phyloP scores from a whole-genome alignment of 1,284 basidiomycete species.

The Flammula alnicola region DNA sequence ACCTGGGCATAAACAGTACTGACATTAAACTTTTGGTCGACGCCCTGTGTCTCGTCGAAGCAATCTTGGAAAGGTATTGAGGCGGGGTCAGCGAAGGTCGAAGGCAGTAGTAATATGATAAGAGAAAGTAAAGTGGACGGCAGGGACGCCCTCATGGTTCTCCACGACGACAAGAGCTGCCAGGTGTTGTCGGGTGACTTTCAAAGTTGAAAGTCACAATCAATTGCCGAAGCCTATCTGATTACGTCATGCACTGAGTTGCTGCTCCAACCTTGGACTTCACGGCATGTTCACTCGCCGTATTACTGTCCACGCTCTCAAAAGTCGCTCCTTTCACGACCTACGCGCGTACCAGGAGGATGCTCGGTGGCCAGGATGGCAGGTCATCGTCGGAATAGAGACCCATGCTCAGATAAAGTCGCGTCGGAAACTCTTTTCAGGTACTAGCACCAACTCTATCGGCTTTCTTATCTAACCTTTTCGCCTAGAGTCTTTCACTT shows the following conservation, averaged over 20 bases:
- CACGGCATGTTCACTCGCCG: constrained; percentile 28
- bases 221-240: background rate
- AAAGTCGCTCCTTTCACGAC: constrained; percentile 34
- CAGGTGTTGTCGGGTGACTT: constrained; percentile 3
- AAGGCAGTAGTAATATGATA: constrained; percentile 19
- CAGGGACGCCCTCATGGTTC: constrained; percentile 25
- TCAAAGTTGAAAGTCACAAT: too few relatives aligned
- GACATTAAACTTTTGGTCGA: constrained; percentile 65
- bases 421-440: constrained; percentile 88
- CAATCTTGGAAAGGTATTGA: constrained; percentile 61
- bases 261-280: too few relatives aligned
- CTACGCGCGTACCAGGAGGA: constrained; percentile 39
- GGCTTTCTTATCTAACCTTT: too few relatives aligned
- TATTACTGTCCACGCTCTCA: constrained; percentile 3
- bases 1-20: constrained; percentile 78
- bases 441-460: too few relatives aligned
- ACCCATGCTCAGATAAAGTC: constrained; percentile 95
- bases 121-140: constrained; percentile 20
- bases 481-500: constrained; percentile 52
- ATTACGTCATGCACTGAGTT: constrained; percentile 32
- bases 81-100: constrained; percentile 50
- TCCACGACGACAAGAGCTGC: constrained; percentile 13
- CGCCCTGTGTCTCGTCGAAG: constrained; percentile 52
- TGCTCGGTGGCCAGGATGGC: constrained; percentile 67
- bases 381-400: constrained; percentile 92